Conservation (phyloP, 2,329 filamentous ascomycete species). For the Plenodomus tracheiphilus region DNA sequence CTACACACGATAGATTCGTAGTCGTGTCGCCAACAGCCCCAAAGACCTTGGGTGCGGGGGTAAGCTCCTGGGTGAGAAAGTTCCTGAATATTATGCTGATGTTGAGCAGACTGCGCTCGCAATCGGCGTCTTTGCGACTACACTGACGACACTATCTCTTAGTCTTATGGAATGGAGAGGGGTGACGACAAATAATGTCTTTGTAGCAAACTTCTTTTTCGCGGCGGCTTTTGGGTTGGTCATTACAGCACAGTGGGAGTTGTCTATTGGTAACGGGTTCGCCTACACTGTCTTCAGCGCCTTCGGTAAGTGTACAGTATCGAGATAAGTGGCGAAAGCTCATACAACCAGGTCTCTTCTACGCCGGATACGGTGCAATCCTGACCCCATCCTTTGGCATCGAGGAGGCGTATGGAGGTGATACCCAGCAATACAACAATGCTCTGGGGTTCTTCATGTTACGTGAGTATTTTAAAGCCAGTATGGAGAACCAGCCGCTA, state of each 20-base stretch:
- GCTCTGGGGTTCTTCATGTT: slow-evolving; percentile 56
- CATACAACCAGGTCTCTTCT: slow-evolving; percentile 49
- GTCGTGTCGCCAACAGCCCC: not conserved
- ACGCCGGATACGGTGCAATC: slow-evolving; percentile 55
- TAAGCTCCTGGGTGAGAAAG: slow-evolving; percentile 1
- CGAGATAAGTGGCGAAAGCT: not conserved
- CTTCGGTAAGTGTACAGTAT: slow-evolving; percentile 48
- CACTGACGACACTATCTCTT: slow-evolving; percentile 57
- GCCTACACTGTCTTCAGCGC: slow-evolving; percentile 59
- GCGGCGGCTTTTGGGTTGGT: slow-evolving; percentile 56
- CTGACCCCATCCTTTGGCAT: slow-evolving; percentile 54
- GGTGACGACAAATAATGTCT: slow-evolving; percentile 56
- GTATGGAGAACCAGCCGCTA: too few species aligned
- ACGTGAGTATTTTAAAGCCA: slow-evolving; percentile 33
- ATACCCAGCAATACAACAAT: slow-evolving; percentile 52
- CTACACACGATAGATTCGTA: slow-evolving; percentile 4
- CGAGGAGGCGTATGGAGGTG: slow-evolving; percentile 48
- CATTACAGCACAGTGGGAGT: slow-evolving; percentile 60
- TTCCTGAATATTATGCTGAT: not conserved
- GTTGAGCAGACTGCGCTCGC: slow-evolving; percentile 52
- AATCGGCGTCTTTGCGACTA: slow-evolving; percentile 59
- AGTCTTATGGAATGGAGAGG: slow-evolving; percentile 61
- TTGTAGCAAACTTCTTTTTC: slow-evolving; percentile 60
- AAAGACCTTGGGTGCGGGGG: slow-evolving; percentile 18
- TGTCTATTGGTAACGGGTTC: slow-evolving; percentile 57